Conservation (phyloP, 805 yeast genomes). For the Kodamaea restingae region DNA sequence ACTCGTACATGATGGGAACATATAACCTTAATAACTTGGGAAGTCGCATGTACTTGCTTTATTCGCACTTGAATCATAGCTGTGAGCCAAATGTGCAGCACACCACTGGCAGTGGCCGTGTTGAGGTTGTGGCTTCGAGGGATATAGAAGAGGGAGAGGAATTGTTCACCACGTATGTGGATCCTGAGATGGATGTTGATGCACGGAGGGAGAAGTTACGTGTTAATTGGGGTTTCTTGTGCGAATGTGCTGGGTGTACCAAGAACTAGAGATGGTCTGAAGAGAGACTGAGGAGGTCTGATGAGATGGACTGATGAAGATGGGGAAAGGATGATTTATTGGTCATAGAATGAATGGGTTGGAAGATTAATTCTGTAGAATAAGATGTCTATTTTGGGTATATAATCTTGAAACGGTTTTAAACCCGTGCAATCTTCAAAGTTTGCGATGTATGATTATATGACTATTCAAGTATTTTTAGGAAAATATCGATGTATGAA, state of each 20-base stretch:
- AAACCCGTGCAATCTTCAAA: too few species aligned
- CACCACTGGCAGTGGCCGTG: slow-evolving; percentile 53
- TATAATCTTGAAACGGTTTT: too few species aligned
- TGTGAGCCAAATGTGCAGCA: slow-evolving; percentile 71
- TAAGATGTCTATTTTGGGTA: too few species aligned
- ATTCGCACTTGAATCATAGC: slow-evolving; percentile 71
- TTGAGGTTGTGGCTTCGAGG: slow-evolving; percentile 46
- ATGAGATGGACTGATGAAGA: too few species aligned
- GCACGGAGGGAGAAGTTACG: slow-evolving; percentile 63
- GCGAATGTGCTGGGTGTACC: slow-evolving; percentile 67
- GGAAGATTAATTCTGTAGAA: too few species aligned
- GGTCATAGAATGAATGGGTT: too few species aligned
- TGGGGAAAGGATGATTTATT: too few species aligned
- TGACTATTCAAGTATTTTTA: too few species aligned
- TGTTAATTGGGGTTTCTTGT: slow-evolving; percentile 76
- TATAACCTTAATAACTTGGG: slow-evolving; percentile 72
- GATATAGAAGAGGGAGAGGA: slow-evolving; percentile 64
- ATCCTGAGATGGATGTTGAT: slow-evolving; percentile 57
- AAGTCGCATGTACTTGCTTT: slow-evolving; percentile 55
- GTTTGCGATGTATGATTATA: too few species aligned
- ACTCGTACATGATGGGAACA: slow-evolving; percentile 60
- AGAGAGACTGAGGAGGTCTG: not conserved
- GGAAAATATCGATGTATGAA: too few species aligned
- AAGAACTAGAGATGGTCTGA: not conserved
- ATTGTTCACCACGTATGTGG: slow-evolving; percentile 63